These are phyloP conservation scores for Arthrobotrys conoides DNA, from an alignment of 2,329 filamentous ascomycete genomes.

Conservation along the genomic window DNA sequence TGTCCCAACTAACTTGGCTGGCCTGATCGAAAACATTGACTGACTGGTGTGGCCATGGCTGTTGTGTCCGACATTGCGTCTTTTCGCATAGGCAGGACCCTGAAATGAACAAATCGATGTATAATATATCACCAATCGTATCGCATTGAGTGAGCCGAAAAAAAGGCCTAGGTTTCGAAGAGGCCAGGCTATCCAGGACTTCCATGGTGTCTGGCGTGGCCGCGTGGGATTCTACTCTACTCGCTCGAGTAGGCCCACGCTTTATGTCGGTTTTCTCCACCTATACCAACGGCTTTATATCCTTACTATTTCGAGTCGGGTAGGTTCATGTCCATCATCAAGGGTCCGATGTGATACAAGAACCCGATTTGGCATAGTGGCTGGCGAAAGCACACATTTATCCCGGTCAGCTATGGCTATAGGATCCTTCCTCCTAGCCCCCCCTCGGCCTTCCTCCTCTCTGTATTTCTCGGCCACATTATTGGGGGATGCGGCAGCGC, in stretches of 20 bases:
- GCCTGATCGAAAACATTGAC: constrained; percentile 13
- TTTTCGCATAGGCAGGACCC: constrained; percentile 23
- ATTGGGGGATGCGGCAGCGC: constrained; percentile 9
- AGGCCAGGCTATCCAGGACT: constrained; percentile 22
- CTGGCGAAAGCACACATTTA: neutral
- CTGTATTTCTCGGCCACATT: neutral
- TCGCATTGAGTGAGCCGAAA: constrained; percentile 20
- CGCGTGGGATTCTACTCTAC: constrained; percentile 23
- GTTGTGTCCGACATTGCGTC: constrained; percentile 45
- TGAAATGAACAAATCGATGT: constrained; percentile 13
- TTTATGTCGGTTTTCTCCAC: neutral
- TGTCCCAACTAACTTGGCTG: constrained; percentile 4
- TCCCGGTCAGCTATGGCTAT: neutral
- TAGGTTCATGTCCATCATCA: constrained; percentile 21
- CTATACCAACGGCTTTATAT: constrained; percentile 36
- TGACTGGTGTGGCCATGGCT: neutral
- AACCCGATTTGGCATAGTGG: constrained; percentile 28
- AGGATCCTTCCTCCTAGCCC: constrained; percentile 31
- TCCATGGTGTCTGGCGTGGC: neutral
- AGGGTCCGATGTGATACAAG: neutral
- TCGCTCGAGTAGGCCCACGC: constrained; percentile 14
- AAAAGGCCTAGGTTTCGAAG: constrained; percentile 24
- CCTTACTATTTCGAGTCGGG: constrained; percentile 25
- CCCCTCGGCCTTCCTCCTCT: neutral
- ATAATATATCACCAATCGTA: constrained; percentile 1